Base-by-base conservation (phyloP, 495 filamentous ascomycete species). In the Tuber melanosporum region DNA sequence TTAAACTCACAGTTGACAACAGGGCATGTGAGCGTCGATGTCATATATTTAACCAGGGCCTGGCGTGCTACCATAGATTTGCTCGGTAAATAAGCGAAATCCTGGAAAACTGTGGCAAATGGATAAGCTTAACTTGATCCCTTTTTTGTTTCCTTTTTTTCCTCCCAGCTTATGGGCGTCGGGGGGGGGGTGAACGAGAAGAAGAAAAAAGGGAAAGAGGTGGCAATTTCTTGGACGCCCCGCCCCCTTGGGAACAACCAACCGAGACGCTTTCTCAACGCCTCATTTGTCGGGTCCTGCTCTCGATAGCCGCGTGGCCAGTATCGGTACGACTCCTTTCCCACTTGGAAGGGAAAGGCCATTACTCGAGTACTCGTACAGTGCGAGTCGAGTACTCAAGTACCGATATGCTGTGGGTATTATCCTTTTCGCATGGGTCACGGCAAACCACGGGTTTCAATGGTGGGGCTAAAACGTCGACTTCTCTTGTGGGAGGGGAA, bases 41-140 rank as follows among this genome's bases (percentile, higher is more conserved):
- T 66, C 45, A 12, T 17, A 3, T 15, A 32, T 32, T 20, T 12
- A 15, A 6, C 3, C 57, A 6, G 0, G 57, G n/a, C 57, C 3
- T 15, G n/a, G 57, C 12, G 57, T 66, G 26, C 57, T 4, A 5
- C n/a, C n/a, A 32, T n/a, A 26, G 2, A 66, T 14, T 32, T 66
- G 12, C 57, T 66, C 57, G 57, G 57, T 66, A 66, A 66, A 66
- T 32, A 66, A 66, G 57, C 57, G 57, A 66, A 66, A 66, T 66
- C 57, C 26, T 66, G n/a, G 57, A 32, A 32, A 32, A 66, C 57
- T 66, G 57, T 66, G 57, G 57, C 57, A 32, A 66, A 66, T 66
- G 57, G 57, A 66, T 66, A 66, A 66, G 57, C 57, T 66, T 66
- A 66, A 66, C 57, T 66, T 66, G 10, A 66, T 32, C 12, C 57